A percentile compares a stretch with the other conserved stretches of the same genome.
Conservation (phyloP, 352 stramenopile species). For the Globisporangium mamillatum region DNA sequence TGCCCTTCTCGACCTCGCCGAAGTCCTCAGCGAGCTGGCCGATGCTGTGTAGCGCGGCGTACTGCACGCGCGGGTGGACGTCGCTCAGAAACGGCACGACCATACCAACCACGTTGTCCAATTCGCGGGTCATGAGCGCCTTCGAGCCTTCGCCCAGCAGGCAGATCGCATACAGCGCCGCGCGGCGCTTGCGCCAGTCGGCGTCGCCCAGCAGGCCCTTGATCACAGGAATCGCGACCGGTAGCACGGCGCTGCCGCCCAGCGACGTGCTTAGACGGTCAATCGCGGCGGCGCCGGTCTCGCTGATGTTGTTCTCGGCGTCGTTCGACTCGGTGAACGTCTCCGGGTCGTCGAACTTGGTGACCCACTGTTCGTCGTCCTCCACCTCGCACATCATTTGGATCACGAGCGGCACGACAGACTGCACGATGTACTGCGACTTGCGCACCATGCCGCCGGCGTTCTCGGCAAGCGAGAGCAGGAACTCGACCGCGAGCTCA, state of each 20-base stretch:
- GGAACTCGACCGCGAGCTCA: conserved; percentile 78
- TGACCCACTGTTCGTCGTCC: conserved; percentile 66
- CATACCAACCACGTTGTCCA: conserved; percentile 72
- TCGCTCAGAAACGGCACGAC: conserved; percentile 70
- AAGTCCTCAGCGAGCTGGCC: conserved; percentile 84
- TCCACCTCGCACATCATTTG: conserved; percentile 81
- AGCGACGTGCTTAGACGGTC: conserved; percentile 73
- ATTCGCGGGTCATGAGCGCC: conserved; percentile 70
- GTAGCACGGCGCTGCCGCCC: conserved; percentile 69
- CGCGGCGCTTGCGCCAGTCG: conserved; percentile 74
- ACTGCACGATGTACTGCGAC: conserved; percentile 54
- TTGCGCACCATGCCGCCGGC: conserved; percentile 84
- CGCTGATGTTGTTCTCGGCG: conserved; percentile 62
- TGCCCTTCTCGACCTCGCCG: conserved; percentile 76
- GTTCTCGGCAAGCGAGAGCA: conserved; percentile 78
- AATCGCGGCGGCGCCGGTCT: conserved; percentile 72
- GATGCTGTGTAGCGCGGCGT: conserved; percentile 79
- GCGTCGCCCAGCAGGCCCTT: conserved; percentile 53
- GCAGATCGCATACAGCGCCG: conserved; percentile 74
- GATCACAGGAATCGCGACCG: conserved; percentile 75
- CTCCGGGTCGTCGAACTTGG: conserved; percentile 80
- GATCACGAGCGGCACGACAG: conserved; percentile 69
- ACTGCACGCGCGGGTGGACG: conserved; percentile 75
- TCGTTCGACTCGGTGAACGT: conserved; percentile 66
- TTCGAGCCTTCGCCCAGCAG: conserved; percentile 78